Percentiles rank a stretch among this genome's conserved stretches.
Evolutionary conservation across 2,329 filamentous ascomycete species (phyloP).

Genomic region (Phyllosticta citrichinensis): DNA sequence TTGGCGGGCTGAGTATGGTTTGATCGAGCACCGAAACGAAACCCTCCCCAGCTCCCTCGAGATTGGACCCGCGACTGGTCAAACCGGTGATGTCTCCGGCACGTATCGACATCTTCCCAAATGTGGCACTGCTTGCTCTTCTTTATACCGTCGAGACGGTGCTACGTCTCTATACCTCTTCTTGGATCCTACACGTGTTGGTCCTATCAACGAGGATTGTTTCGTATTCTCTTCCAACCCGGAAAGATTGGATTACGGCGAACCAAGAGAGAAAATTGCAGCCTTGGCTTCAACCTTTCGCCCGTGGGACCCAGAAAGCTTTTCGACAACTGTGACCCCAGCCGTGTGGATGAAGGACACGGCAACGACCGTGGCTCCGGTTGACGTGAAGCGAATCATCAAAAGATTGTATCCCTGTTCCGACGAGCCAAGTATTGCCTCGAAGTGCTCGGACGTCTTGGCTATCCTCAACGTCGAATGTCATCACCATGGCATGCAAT

Average conservation of each 20-base stretch:
- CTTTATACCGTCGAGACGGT: conserved; percentile 40
- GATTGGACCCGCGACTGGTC: conserved; percentile 27
- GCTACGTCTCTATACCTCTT: conserved; percentile 43
- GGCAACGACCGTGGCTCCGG: neutral
- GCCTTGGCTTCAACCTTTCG: conserved; percentile 29
- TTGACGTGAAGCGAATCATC: neutral
- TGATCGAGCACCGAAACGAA: conserved; percentile 30
- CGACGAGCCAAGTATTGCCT: neutral
- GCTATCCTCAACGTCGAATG: conserved; percentile 17
- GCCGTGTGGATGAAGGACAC: neutral
- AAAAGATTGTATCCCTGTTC: neutral
- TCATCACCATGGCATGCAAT: neutral
- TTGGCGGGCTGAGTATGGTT: conserved; percentile 27
- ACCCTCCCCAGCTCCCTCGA: conserved; percentile 36
- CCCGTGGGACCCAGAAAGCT: conserved; percentile 17
- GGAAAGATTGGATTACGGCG: conserved; percentile 35
- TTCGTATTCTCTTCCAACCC: conserved; percentile 49
- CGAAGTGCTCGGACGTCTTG: conserved; percentile 16
- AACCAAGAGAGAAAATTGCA: conserved; percentile 37
- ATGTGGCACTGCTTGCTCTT: conserved; percentile 48
- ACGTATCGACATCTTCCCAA: conserved; percentile 41
- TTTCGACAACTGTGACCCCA: neutral
- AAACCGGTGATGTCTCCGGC: conserved; percentile 34
- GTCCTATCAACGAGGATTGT: conserved; percentile 36
- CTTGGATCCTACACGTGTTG: conserved; percentile 44